Evolutionary conservation across 2,329 filamentous ascomycete genomes (phyloP), one percentile per base, ranked within the genome.

Genomic region (Aphanocladium album): DNA sequence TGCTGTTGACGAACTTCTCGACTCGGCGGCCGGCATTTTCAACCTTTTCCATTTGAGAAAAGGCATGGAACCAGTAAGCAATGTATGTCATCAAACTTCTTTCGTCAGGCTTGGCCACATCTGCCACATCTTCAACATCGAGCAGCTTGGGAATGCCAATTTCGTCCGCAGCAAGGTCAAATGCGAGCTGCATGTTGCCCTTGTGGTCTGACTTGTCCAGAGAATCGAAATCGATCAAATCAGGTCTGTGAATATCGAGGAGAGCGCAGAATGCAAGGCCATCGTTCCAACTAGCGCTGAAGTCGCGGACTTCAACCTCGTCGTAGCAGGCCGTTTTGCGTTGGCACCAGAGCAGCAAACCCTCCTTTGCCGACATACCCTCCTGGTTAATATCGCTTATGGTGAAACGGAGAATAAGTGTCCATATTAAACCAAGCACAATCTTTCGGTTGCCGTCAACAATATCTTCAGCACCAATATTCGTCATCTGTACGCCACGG

Each of bases 31-130:
- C 95, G 4, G 95, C 95, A 72, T 99, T 99, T 76, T 99, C 95
- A 9, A 99, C 95, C 73, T 93, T 90, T 77, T 99, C 95, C 88
- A 99, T 96, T 71, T 98, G 93, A 33, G 93, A 98, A 74, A 99
- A 99, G 68, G 95, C 95, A 72, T 99, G 95, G 83, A 99, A 99
- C 95, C 95, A 99, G 80, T 99, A 99, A 65, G 95, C 95, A 69
- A 99, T 99, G 75, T 99, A 99, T 1, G 95, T 99, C 95, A 99
- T 99, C 72, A 99, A 82, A 73, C 90, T 96, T 68, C 91, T 88
- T 76, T 99, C 95, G 73, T 99, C 95, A 25, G 95, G 95, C 77
- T 95, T 96, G 25, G 92, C 84, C 30, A 99, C 93, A 72, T 99
- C 95, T 73, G 91, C 96, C 21, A 99, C 95, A 78, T 99, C 95